Evolutionary conservation across 2,329 filamentous ascomycete species (phyloP), one percentile per base, ranked within the genome.

Genomic region (Penicillium brasilianum): DNA sequence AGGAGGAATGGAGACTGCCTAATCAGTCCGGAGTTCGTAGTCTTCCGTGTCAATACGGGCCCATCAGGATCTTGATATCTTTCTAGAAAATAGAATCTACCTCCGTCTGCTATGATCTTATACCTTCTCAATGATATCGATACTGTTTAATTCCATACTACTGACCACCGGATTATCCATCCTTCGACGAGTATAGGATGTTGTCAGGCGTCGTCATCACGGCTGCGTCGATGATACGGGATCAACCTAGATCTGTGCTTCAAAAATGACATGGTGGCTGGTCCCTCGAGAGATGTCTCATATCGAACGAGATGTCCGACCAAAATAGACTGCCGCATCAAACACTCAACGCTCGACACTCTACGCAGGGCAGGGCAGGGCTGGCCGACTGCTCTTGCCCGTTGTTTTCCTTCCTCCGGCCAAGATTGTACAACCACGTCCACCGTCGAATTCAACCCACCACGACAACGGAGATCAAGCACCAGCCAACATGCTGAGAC

Each of bases 401-500:
- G 22, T 34, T 43, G 37, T 54, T 51, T 52, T 55, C 58, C 61
- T 37, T 32, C 43, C n/a, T 32, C 18, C 28, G 36, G 36, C 46
- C 32, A 14, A 54, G 56, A 49, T 51, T 39, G 49, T 62, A 20
- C 56, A 52, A 55, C 57, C 16, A 4, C 36, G 20, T 25, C 50
- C 3, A 48, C 44, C 14, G 25, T 32, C 46, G 11, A 20, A 3
- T 20, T 16, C 22, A 28, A 30, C 2, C 28, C 28, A 18, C 46
- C 28, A 18, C 34, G n/a, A 14, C 18, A 43, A 8, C 28, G 5
- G 4, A 53, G 20, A 39, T 9, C 18, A 16, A 53, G n/a, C 8
- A 14, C 22, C 46, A 49, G 28, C n/a, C n/a, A 61, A 18, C 55
- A 77, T 79, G 76, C 71, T 78, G 36, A 71, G 76, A 59, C 68